Evolutionary conservation across 768 basidiomycete genomes (phyloP).

Genomic region (Suillus fuscotomentosus): DNA sequence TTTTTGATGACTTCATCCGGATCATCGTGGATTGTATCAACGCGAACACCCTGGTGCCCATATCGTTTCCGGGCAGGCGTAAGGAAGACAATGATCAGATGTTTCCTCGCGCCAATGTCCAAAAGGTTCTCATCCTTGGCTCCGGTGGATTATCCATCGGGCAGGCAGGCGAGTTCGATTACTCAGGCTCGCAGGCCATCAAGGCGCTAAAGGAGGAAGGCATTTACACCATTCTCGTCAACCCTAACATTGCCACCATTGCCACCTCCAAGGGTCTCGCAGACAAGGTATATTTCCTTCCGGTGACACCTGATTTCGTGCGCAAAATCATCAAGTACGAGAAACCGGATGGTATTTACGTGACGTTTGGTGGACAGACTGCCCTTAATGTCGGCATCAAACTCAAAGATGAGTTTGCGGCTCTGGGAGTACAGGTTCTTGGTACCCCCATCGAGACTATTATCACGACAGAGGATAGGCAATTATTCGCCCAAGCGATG

Average conservation of each 20-base stretch:
- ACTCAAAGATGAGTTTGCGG: slow-evolving; percentile 94
- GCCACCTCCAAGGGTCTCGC: slow-evolving; percentile 96
- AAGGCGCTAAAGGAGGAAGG: slow-evolving; percentile 99
- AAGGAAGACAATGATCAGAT: slow-evolving; percentile 80
- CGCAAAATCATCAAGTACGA: slow-evolving; percentile 98
- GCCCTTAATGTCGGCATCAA: slow-evolving; percentile 96
- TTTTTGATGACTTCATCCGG: slow-evolving; percentile 96
- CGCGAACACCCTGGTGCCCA: slow-evolving; percentile 52
- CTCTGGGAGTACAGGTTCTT: slow-evolving; percentile 87
- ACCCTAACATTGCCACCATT: slow-evolving; percentile 99
- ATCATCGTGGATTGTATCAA: slow-evolving; percentile 74
- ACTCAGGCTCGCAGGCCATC: slow-evolving; percentile 98
- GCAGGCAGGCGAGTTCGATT: slow-evolving; percentile 99
- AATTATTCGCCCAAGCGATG: slow-evolving; percentile 93
- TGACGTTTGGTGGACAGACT: slow-evolving; percentile 98
- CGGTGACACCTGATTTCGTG: slow-evolving; percentile 97
- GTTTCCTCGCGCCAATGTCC: slow-evolving; percentile 71
- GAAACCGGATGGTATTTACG: slow-evolving; percentile 98
- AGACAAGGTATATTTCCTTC: slow-evolving; percentile 99
- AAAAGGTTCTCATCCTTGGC: slow-evolving; percentile 94
- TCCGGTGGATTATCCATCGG: slow-evolving; percentile 98
- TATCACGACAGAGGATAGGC: slow-evolving; percentile 95
- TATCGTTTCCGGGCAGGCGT: slow-evolving; percentile 74
- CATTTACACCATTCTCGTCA: slow-evolving; percentile 98
- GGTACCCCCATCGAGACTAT: slow-evolving; percentile 98